Conservation (phyloP, 768 basidiomycete genomes). For the Porpolomopsis calyptriformis region DNA sequence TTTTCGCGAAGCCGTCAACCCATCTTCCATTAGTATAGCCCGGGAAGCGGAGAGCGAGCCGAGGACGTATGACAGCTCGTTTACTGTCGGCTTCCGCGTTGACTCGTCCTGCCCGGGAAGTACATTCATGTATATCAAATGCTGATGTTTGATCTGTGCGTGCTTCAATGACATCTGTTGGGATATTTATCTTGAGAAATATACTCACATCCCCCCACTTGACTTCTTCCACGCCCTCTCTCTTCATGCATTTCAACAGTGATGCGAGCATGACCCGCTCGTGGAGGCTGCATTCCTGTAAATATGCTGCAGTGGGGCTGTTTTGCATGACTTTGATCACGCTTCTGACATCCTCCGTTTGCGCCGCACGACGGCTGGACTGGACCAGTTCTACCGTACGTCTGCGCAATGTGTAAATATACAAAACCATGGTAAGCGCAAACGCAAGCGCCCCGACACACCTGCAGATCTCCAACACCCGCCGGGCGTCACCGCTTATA, state of each 20-base stretch:
- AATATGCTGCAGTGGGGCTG: conserved; percentile 77
- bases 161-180: background rate
- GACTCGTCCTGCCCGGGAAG: conserved; percentile 53
- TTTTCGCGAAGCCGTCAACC: conserved; percentile 42
- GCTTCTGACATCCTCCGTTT: conserved; percentile 60
- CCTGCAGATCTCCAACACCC: conserved; percentile 90
- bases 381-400: conserved; percentile 77
- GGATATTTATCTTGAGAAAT: conserved; percentile 6
- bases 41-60: conserved; percentile 70
- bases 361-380: conserved; percentile 39
- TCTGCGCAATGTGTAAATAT: conserved; percentile 23
- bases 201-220: conserved; percentile 64
- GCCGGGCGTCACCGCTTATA: conserved; percentile 89
- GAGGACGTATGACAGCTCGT: conserved; percentile 60
- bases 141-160: conserved; percentile 61
- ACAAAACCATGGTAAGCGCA: background rate
- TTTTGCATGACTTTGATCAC: conserved; percentile 84
- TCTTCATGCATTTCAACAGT: conserved; percentile 67
- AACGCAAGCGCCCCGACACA: conserved; percentile 21
- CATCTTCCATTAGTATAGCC: conserved; percentile 66
- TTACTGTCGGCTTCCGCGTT: conserved; percentile 41
- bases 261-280: conserved; percentile 84
- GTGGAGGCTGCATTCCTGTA: conserved; percentile 76
- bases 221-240: conserved; percentile 82
- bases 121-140: conserved; percentile 55